Evolutionary conservation across 495 filamentous ascomycete genomes (phyloP), one percentile per base, ranked within the genome.

Genomic region (Umbilicaria muhlenbergii): DNA sequence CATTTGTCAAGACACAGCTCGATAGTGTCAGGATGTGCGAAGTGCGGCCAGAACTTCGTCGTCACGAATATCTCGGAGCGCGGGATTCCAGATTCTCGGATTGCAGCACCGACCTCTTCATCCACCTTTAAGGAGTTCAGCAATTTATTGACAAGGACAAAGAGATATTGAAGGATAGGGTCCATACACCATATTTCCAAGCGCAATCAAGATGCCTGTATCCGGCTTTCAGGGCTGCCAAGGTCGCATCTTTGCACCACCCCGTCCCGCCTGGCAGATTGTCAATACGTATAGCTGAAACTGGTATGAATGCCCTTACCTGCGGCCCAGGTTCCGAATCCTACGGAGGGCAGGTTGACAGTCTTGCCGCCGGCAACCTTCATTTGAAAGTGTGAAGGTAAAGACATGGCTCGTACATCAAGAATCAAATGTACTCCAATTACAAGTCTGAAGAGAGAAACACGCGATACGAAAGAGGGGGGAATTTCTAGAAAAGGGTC

Each of bases 171-270:
- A 6, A 28, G 8, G 24, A 7, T 28, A 6, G 24, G 24, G 24
- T 28, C 6, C 24, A 28, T 28, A 28, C 24, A 10, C 24, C 24
- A 6, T 28, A 28, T 28, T 10, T 28, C 24, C 24, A 28, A 0
- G 82, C 82, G 13, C 73, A 77, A 59, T 87, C 82, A 44, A 87
- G 61, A 39, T 79, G 78, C 42, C 64, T 63, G 55, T 82, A 85
- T 3, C 17, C 38, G 33, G 41, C 34, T 18, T 46, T 18, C 19
- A 38, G 44, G 4, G 36, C 38, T 2, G n/a, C 28, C 38, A 40
- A 19, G 13, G 28, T 28, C 11, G 38, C 38, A n/a, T 18, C 13
- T 19, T 19, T 40, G 17, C 38, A 40, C 38, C 38, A 40, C 3
- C 38, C 38, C 15, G 38, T 40, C 13, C 11, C 38, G 38, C 38